phyloP scores from a whole-genome alignment of 2,329 filamentous ascomycete species.

The Nemania abortiva region DNA sequence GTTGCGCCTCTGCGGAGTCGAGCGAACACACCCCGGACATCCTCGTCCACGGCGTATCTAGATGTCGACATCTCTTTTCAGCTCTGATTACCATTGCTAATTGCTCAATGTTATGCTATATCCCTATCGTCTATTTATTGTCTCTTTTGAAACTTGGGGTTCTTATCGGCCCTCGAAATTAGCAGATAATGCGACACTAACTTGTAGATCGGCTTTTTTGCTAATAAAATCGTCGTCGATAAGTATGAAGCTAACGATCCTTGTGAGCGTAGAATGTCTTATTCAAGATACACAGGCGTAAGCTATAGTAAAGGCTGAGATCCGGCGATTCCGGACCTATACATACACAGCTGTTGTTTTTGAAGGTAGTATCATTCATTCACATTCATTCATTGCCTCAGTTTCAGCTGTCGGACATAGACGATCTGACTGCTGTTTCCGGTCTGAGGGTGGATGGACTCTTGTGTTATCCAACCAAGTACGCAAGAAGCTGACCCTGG shows the following conservation, averaged over 20 bases:
- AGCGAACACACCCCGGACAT: conserved; percentile 30
- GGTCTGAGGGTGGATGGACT: neutral
- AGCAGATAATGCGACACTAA: conserved; percentile 6
- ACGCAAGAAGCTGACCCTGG: conserved; percentile 25
- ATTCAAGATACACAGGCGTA: neutral
- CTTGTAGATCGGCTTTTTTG: neutral
- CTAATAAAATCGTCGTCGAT: neutral
- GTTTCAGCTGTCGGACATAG: conserved; percentile 14
- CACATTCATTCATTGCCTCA: conserved; percentile 4
- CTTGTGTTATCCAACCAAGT: conserved; percentile 22
- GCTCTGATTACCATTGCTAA: conserved; percentile 10
- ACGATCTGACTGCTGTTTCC: neutral
- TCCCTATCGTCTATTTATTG: neutral
- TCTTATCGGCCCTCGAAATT: conserved; percentile 9
- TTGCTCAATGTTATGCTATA: neutral
- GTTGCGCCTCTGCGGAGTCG: conserved; percentile 32
- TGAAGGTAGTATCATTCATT: neutral
- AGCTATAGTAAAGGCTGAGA: neutral
- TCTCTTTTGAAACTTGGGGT: neutral
- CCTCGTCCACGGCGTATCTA: conserved; percentile 8
- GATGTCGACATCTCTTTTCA: conserved; percentile 28
- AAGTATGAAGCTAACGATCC: neutral
- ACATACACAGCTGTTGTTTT: neutral
- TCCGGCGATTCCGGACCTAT: neutral
- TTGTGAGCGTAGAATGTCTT: neutral